Evolutionary conservation across 1,284 basidiomycete species (phyloP).

Genomic region (Acaromyces ingoldii): DNA sequence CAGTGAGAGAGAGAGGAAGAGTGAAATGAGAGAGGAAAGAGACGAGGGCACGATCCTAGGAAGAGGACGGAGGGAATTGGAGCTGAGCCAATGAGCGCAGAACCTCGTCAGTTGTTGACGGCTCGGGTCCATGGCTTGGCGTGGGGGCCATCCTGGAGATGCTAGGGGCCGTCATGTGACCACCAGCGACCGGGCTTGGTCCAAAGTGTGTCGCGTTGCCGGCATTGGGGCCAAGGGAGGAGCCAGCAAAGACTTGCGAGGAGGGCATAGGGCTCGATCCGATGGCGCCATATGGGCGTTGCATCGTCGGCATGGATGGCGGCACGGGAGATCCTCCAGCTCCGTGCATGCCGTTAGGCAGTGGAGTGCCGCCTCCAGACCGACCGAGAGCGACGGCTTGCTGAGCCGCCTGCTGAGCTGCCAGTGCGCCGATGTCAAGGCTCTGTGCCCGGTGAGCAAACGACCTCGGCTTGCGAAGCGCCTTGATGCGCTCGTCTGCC

Average conservation of each 20-base stretch:
- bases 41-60: neutral
- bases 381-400: conserved; percentile 5
- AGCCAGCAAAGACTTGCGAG: too few relatives aligned
- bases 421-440: conserved; percentile 38
- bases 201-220: conserved; percentile 7
- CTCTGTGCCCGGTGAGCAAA: conserved; percentile 42
- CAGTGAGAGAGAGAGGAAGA: too few relatives aligned
- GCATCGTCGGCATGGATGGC: conserved; percentile 8
- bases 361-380: neutral
- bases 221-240: too few relatives aligned
- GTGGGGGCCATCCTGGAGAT: conserved; percentile 31
- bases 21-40: too few relatives aligned
- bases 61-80: neutral
- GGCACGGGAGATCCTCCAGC: neutral
- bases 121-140: conserved; percentile 18
- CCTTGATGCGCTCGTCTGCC: conserved; percentile 32
- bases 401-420: conserved; percentile 27
- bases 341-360: conserved; percentile 8
- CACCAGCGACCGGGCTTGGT: too few relatives aligned
- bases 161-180: conserved; percentile 26
- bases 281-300: conserved; percentile 30
- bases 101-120: conserved; percentile 45
- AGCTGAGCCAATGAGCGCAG: conserved; percentile 44
- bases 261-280: conserved; percentile 19
- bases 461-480: conserved; percentile 37